Base-by-base conservation (phyloP, 768 basidiomycete species). In the Rossbeevera mucosa region DNA sequence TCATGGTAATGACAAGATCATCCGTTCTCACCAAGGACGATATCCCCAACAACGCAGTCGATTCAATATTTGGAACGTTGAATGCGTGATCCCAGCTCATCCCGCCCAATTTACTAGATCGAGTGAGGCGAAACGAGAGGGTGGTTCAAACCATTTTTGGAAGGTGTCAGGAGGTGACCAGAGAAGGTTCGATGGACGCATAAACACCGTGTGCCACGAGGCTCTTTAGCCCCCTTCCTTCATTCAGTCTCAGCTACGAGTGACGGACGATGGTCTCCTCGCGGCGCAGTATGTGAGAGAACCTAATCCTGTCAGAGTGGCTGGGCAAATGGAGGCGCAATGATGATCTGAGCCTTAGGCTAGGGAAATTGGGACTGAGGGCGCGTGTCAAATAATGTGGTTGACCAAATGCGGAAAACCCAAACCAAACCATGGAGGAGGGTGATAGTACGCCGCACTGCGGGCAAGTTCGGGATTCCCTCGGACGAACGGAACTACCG, bases 361-460 rank as follows among this genome's bases (percentile, higher is more conserved):
- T 21, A 24, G 26, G 20, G 1, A 33, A 26, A 22, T 16, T 43
- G 52, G 28, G 13, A 31, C 33, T 36, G n/a, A 36, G n/a, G 25
- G 33, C 54, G 8, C 50, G 18, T 26, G 48, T 25, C 45, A 5
- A 18, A 5, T 53, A 48, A 60, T 55, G 38, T 53, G 46, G 43
- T 44, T 38, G 53, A 24, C 49, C 31, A n/a, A 53, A 58, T 54
- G 30, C 16, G 56, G 59, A 52, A 44, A 44, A 12, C 52, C 50
- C 26, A 52, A 61, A 18, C 36, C n/a, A 38, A 38, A 9, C 36
- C 33, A 38, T 36, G n/a, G 11, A 38, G 9, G 5, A 18, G 8
- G 59, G 55, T 26, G 52, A 57, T 57, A 53, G 55, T 61, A 40
- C 56, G 59, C 50, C 9, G 33, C 33, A n/a, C n/a, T n/a, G n/a